Percentiles rank a stretch among this genome's conserved stretches.
Evolutionary conservation across 2,329 filamentous ascomycete genomes (phyloP).

Genomic region (Acarospora socialis): DNA sequence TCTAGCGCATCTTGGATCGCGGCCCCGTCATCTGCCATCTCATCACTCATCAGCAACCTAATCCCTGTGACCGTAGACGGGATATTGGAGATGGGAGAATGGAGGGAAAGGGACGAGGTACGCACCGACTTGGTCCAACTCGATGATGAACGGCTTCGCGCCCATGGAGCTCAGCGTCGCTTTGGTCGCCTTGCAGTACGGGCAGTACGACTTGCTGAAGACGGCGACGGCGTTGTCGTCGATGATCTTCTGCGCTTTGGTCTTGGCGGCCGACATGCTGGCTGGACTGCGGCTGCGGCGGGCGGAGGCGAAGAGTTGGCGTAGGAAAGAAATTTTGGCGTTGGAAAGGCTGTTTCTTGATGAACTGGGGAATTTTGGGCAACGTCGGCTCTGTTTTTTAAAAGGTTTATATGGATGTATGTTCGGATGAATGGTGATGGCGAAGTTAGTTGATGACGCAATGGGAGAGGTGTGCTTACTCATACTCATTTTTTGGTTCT

Average conservation of each 20-base stretch:
- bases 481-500: too few species aligned
- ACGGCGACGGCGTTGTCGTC: slow-evolving; percentile 82
- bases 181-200: slow-evolving; percentile 78
- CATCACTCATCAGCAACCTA: too few species aligned
- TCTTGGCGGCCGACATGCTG: slow-evolving; percentile 69
- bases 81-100: slow-evolving; percentile 1
- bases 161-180: slow-evolving; percentile 51
- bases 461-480: too few species aligned
- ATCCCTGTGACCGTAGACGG: neutral
- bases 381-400: too few species aligned
- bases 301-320: slow-evolving; percentile 54
- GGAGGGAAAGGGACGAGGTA: neutral
- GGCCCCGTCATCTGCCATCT: slow-evolving; percentile 60
- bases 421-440: too few species aligned
- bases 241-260: slow-evolving; percentile 75
- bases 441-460: too few species aligned
- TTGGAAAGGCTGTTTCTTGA: too few species aligned
- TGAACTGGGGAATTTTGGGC: too few species aligned
- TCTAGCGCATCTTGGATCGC: slow-evolving; percentile 72
- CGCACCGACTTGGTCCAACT: slow-evolving; percentile 75
- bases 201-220: slow-evolving; percentile 96
- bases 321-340: slow-evolving; percentile 54
- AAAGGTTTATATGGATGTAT: too few species aligned
- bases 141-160: slow-evolving; percentile 60
- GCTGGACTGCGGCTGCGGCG: slow-evolving; percentile 38